These are phyloP conservation scores for Myrmaecium sp. DNA, from an alignment of 2,329 filamentous ascomycete species.

Conservation along the genomic window DNA sequence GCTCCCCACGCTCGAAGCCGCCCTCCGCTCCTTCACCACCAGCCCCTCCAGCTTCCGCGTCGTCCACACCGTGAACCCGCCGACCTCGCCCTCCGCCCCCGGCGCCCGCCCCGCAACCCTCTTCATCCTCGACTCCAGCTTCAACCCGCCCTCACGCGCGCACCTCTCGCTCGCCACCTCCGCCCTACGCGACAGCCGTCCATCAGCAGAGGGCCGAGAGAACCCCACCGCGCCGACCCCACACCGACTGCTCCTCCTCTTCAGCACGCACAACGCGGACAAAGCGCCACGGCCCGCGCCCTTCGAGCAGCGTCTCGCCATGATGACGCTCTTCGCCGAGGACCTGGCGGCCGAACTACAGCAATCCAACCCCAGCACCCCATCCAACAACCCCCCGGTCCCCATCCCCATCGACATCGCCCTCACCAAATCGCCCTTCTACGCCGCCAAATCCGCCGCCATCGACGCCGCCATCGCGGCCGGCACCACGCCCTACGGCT, in stretches of 20 bases:
- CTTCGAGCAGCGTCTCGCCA: constrained; percentile 48
- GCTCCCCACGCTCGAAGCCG: constrained; percentile 16
- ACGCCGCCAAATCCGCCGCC: constrained; percentile 50
- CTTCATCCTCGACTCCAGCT: constrained; percentile 48
- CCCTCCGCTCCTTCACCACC: constrained; percentile 15
- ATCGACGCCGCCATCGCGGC: constrained; percentile 31
- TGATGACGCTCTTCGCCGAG: constrained; percentile 54
- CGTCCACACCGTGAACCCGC: constrained; percentile 18
- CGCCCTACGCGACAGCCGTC: constrained; percentile 26
- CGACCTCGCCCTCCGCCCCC: constrained; percentile 15
- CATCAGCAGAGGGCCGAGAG: constrained; percentile 1
- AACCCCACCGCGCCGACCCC: constrained; percentile 17
- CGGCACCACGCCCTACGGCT: constrained; percentile 17
- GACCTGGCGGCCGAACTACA: constrained; percentile 25
- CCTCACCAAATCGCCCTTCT: constrained; percentile 56
- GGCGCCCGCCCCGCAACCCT: constrained; percentile 27
- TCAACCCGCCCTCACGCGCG: constrained; percentile 46
- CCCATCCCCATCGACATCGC: constrained; percentile 41
- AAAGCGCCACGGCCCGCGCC: constrained; percentile 49
- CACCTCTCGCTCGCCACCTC: constrained; percentile 39
- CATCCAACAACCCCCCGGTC: constrained; percentile 6
- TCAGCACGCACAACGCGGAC: constrained; percentile 49
- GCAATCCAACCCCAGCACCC: constrained; percentile 2
- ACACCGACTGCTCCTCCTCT: constrained; percentile 37
- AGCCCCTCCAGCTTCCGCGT: constrained; percentile 18